Base-by-base conservation (phyloP, 768 basidiomycete species). In the Favolaschia claudopus region DNA sequence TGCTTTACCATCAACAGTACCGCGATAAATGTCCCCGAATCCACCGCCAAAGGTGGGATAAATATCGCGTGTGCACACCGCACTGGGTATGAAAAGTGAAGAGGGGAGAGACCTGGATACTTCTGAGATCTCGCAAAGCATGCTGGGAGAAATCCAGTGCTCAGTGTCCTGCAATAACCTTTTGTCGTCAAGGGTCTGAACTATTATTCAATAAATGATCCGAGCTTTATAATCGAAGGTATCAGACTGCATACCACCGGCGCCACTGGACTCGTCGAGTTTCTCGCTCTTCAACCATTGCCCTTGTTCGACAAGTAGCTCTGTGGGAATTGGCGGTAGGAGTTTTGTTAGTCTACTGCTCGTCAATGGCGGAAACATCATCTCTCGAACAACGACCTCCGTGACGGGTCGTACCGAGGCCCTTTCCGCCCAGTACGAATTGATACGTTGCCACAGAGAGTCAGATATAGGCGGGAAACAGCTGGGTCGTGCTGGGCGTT, bases 11-110 rank as follows among this genome's bases (percentile, higher is more conserved):
- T 25, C 20, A 32, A 57, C 56, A 13, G 47, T 34, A 1, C 62
- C 69, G 24, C 51, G 57, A 61, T 51, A 68, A 17, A 70, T 60
- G 37, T 70, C 69, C 1, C 54, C 67, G 40, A 67, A 70, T 2
- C 69, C 61, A 19, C 69, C 69, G 4, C 65, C 57, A 22, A 37
- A 58, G 14, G 24, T 42, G 1, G 62, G 22, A 20, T 66, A 25
- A 6, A n/a, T 27, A 8, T 60, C 65, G 38, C 36, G 24, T 20
- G 37, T 39, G 12, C 27, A 43, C 17, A 68, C 58, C 6, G 62
- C 67, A 6, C n/a, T n/a, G n/a, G 33, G 42, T 13, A 69, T 64
- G 27, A 66, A 62, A 7, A 69, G 32, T 1, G 56, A 51, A 8
- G 62, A 43, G 7, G 67, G 68, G 19, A 68, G 57, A 20, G 22